Conservation (phyloP, 1,284 basidiomycete species). For the Cystobasidium sp. region DNA sequence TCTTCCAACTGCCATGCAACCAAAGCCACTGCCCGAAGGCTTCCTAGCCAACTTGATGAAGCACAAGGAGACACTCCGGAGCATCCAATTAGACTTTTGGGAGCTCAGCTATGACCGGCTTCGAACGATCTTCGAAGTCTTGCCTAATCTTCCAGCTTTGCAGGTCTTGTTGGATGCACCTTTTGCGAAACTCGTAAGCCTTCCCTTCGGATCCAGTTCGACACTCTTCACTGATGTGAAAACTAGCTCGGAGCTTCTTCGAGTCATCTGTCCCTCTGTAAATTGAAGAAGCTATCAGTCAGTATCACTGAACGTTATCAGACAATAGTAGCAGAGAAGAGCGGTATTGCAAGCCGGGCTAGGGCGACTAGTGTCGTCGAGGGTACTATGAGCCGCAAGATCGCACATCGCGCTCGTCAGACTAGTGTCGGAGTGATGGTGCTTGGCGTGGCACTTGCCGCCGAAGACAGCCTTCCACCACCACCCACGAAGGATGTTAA, state of each 20-base stretch:
- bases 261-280: neutral
- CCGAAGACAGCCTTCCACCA: neutral
- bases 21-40: constrained; percentile 26
- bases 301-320: neutral
- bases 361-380: neutral
- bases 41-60: constrained; percentile 8
- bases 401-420: neutral
- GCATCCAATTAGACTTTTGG: constrained; percentile 19
- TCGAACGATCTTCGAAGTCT: constrained; percentile 11
- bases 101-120: constrained; percentile 6
- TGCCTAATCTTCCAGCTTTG: neutral
- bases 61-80: neutral
- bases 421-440: neutral
- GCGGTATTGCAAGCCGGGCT: neutral
- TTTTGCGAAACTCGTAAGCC: constrained; percentile 23
- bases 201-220: no score
- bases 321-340: neutral
- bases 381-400: neutral
- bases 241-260: neutral
- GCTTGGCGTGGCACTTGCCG: neutral
- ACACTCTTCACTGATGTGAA: no score
- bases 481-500: constrained; percentile 7
- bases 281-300: neutral
- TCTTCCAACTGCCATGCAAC: neutral
- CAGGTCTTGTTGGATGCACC: constrained; percentile 26